Evolutionary conservation across 2,329 filamentous ascomycete species (phyloP).

Genomic region (Emergomyces pasteurianus): DNA sequence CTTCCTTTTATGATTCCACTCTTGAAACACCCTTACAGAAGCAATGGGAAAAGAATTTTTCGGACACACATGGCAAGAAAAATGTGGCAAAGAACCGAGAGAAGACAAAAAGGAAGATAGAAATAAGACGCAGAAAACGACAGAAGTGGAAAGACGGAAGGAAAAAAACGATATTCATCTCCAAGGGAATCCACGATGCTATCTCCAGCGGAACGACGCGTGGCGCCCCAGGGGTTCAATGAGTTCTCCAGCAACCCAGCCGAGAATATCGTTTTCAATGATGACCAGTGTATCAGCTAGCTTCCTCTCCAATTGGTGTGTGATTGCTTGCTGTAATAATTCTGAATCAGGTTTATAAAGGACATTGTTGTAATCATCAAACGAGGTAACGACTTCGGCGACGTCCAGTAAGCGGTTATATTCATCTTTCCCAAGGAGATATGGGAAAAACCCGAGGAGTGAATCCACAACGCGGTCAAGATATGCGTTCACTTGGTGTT

Average conservation of each 20-base stretch:
- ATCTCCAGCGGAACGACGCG: background rate
- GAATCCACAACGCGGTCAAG: constrained; percentile 27
- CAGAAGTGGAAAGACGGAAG: background rate
- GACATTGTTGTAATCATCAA: constrained; percentile 8
- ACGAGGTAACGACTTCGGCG: constrained; percentile 7
- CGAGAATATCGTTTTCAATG: constrained; percentile 26
- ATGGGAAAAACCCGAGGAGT: constrained; percentile 29
- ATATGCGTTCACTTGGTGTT: constrained; percentile 16
- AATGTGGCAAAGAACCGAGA: background rate
- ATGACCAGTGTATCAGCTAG: constrained; percentile 20
- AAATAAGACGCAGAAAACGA: background rate
- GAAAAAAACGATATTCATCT: background rate
- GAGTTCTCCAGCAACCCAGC: constrained; percentile 27
- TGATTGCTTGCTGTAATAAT: constrained; percentile 22
- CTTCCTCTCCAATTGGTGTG: constrained; percentile 22
- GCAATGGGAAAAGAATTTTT: background rate
- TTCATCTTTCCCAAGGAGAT: constrained; percentile 27
- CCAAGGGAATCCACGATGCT: background rate
- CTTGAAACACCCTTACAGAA: background rate
- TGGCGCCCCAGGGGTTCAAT: constrained; percentile 9
- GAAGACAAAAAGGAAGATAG: background rate
- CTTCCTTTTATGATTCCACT: background rate
- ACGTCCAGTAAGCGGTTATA: constrained; percentile 22
- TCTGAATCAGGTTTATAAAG: constrained; percentile 10
- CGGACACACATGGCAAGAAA: background rate